Evolutionary conservation across 345 rosid genomes (phyloP), one percentile per base, ranked within the genome.

Genomic region (Rhodomyrtus tomentosa): DNA sequence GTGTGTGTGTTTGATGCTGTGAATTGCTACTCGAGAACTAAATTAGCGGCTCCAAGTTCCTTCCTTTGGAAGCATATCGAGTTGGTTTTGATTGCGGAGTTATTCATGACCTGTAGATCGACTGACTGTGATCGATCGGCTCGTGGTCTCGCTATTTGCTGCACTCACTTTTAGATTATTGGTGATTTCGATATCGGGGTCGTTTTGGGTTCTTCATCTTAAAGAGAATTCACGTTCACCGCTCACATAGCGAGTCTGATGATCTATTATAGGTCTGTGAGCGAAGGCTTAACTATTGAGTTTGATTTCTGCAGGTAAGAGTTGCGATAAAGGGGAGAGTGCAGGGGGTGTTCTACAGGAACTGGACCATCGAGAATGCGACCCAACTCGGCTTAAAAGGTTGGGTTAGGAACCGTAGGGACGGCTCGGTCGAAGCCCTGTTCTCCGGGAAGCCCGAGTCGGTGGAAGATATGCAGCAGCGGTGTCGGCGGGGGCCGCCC

Each of bases 351-450:
- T 97, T 96, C 83, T 95, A 95, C 86, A 92, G 98, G 86, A 90
- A 94, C 89, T 95, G 98, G 98, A 94, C 96, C 8, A 86, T 94
- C 27, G 98, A 93, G 85, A 94, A 93, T 73, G 98, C 98, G 0
- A 88, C 86, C 50, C 92, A 91, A 83, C 89, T 95, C 68, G 98
- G 98, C 82, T n/a, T 96, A 42, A 94, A 91, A 53, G 98, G 98
- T 83, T 95, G 98, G 99, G 98, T 96, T 20, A 91, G 96, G 90
- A 96, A 95, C 87, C 90, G 92, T 82, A 94, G 95, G 85, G 98
- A 97, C 80, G 98, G 98, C 59, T 90, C 98, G 0, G 98, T 95
- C 38, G 98, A 97, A 90, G 98, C 98, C 22, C 91, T 95, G 73
- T 94, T 97, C 88, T 93, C 95, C 1, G 98, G 98, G 52, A 90